Evolutionary conservation across 163 green algal genomes (phyloP), one percentile per base, ranked within the genome.

Genomic region (Trebouxia gelatinosa): DNA sequence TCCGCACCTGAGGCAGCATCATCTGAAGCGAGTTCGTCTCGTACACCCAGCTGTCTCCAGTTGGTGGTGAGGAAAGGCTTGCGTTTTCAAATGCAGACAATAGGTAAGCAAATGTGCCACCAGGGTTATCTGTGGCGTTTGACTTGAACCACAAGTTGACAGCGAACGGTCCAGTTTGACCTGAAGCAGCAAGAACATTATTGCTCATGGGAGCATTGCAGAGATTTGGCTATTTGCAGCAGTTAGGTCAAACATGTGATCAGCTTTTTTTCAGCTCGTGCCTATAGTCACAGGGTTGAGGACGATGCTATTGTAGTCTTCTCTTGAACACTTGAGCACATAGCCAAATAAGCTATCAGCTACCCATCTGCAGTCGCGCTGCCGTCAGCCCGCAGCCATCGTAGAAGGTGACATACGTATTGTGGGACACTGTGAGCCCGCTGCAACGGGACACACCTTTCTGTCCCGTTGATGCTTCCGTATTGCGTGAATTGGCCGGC

Each of bases 101-200:
- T 6, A 92, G 26, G 51, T 92, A 90, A 58, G 84, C 64, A 40
- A 80, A 82, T 23, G 29, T 16, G 59, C 71, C 39, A 28, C 81
- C 79, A 16, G 74, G 81, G 78, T 75, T 80, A 23, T 32, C 68
- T 46, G 39, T 76, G 43, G n/a, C 32, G 61, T 13, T 74, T 26
- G 77, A 61, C 62, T 80, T 80, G 5, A 92, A 77, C 90, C 90
- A 94, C 17, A 94, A 17, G 51, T 92, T 94, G 31, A 94, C 70
- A 0, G 86, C 80, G 72, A 92, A 89, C 3, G 87, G 46, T 19
- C 90, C 90, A 9, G 48, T 23, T 3, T 59, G 39, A 19, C 48
- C 48, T 29, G 26, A 59, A 23, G 19, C 48, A 59, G 2, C 48
- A 3, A 3, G 23, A 59, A 23, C 48, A 59, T 19, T 23, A 59